Evolutionary conservation across 371 early-diverging fungal genomes (phyloP).

Genomic region (Thermomucor indicae-seudaticae): DNA sequence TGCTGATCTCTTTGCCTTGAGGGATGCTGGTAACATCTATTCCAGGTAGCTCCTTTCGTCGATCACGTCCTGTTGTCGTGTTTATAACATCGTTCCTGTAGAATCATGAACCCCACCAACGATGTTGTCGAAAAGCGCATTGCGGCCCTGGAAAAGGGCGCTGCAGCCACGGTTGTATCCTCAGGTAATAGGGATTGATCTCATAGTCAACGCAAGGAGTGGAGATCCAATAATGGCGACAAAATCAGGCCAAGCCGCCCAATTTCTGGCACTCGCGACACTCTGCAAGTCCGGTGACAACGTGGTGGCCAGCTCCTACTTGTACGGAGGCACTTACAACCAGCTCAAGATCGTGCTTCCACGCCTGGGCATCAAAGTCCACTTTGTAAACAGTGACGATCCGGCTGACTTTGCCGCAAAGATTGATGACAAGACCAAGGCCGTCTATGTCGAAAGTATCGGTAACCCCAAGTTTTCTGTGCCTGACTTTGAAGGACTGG

Average conservation of each 20-base stretch:
- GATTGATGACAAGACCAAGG: conserved; percentile 84
- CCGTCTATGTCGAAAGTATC: conserved; percentile 82
- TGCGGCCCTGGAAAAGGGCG: conserved; percentile 86
- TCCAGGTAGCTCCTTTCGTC: conserved; percentile 41
- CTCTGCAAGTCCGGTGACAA: conserved; percentile 78
- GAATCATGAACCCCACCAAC: conserved; percentile 76
- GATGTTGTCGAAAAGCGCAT: conserved; percentile 87
- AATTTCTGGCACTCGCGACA: conserved; percentile 74
- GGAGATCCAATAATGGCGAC: conserved; percentile 29
- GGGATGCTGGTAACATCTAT: conserved; percentile 74
- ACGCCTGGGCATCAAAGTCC: conserved; percentile 74
- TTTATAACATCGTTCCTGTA: background rate
- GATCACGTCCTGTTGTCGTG: background rate
- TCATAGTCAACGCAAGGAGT: background rate
- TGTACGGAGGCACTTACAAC: conserved; percentile 90
- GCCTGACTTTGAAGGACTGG: conserved; percentile 79
- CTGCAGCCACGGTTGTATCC: conserved; percentile 48
- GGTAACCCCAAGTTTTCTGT: conserved; percentile 85
- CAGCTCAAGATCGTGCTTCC: conserved; percentile 82
- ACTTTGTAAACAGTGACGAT: conserved; percentile 70
- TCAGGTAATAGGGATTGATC: conserved; percentile 42
- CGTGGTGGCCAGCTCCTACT: conserved; percentile 70
- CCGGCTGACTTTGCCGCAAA: conserved; percentile 57
- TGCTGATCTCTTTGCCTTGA: conserved; percentile 71
- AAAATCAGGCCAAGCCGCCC: conserved; percentile 78